These are phyloP conservation scores for Teratosphaeria gauchensis DNA, from an alignment of 2,329 filamentous ascomycete genomes.

Conservation along the genomic window DNA sequence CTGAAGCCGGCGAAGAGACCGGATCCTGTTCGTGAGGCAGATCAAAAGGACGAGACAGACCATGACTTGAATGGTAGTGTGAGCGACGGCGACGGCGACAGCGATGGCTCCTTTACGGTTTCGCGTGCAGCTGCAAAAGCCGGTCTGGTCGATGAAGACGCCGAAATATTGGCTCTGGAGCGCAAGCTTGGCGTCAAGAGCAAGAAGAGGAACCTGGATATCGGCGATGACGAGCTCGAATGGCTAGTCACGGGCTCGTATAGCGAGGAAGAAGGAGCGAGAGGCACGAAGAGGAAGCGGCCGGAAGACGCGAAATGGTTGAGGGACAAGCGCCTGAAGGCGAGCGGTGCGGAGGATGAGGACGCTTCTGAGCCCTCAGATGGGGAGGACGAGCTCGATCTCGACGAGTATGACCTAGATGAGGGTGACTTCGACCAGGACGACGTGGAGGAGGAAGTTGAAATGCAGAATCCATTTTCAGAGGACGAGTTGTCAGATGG, in stretches of 20 bases:
- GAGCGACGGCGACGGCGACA: slow-evolving; percentile 5
- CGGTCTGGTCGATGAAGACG: slow-evolving; percentile 69
- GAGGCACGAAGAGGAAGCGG: slow-evolving; percentile 45
- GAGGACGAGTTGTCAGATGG: slow-evolving; percentile 21
- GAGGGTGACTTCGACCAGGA: slow-evolving; percentile 35
- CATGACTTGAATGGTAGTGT: slow-evolving; percentile 2
- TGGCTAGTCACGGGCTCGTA: slow-evolving; percentile 63
- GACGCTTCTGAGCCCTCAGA: slow-evolving; percentile 19
- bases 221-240: slow-evolving; percentile 73
- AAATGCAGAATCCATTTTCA: slow-evolving; percentile 23
- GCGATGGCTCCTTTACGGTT: slow-evolving; percentile 9
- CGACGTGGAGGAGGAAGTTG: slow-evolving; percentile 27
- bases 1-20: slow-evolving; percentile 23
- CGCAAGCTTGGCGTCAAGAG: slow-evolving; percentile 75
- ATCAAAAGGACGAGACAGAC: slow-evolving; percentile 9
- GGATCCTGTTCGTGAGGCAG: slow-evolving; percentile 1
- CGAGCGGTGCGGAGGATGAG: slow-evolving; percentile 25
- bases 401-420: too few relatives aligned
- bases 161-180: slow-evolving; percentile 78
- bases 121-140: slow-evolving; percentile 25
- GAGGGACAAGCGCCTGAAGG: slow-evolving; percentile 47
- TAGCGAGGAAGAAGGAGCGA: slow-evolving; percentile 34
- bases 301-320: slow-evolving; percentile 54
- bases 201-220: slow-evolving; percentile 62
- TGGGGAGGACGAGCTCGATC: slow-evolving; percentile 26